Evolutionary conservation across 2,329 filamentous ascomycete genomes (phyloP), one percentile per base, ranked within the genome.

Genomic region (Botrytis hyacinthi): DNA sequence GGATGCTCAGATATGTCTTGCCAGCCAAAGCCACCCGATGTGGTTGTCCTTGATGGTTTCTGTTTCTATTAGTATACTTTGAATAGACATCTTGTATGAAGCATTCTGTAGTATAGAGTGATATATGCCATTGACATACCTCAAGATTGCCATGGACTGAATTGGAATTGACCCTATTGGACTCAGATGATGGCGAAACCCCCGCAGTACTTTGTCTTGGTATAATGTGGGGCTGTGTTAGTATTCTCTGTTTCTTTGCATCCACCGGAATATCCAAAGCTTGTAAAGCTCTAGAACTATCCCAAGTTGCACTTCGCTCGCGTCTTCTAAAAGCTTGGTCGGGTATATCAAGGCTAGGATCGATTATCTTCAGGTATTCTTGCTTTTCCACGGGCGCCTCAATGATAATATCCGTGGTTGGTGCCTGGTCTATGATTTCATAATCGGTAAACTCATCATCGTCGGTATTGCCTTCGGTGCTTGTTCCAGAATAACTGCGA

Each of bases 401-500:
- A 4, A 32, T 44, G 9, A 40, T 18, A 40, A 48, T 1, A 20
- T 70, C n/a, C 8, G 68, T 22, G 32, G 26, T n/a, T n/a, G 68
- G 54, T 8, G 22, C 59, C 42, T 62, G 66, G 2, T 14, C 12
- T n/a, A 46, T 67, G 5, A 46, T 72, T 65, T 68, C 60, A 57
- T 51, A 44, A 42, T 57, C 57, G 42, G 57, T 37, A 48, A 51
- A 48, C 40, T 66, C 69, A n/a, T 71, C 46, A 51, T 66, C 67
- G 35, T 76, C 75, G 18, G 76, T 75, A 37, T 74, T 75, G 9
- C 72, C 65, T 35, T 77, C 74, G 51, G 76, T 76, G 46, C 74
- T 76, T n/a, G 75, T 75, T 16, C 69, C 75, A 62, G 79, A 78
- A 62, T 74, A 76, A 54, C 76, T 75, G 32, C 72, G 73, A 46